phyloP scores from a whole-genome alignment of 148 eudicot genomes.

The Silene conica region DNA sequence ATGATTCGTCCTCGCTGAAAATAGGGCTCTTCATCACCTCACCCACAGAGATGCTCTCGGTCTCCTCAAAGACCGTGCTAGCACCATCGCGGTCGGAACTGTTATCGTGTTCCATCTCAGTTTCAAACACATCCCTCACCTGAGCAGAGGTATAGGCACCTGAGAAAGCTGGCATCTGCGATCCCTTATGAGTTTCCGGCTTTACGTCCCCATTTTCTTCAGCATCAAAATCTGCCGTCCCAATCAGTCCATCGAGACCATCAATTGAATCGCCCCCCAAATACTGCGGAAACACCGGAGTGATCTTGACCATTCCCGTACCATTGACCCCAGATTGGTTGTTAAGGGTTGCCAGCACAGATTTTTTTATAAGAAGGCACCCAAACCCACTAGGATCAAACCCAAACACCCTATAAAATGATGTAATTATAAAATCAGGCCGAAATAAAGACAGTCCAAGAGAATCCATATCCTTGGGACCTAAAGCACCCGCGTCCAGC shows the following conservation, averaged over 20 bases:
- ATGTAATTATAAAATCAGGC: conserved; percentile 91
- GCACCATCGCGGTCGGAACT: conserved; percentile 78
- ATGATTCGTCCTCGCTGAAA: conserved; percentile 95
- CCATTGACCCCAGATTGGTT: conserved; percentile 79
- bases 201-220: conserved; percentile 51
- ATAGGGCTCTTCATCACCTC: conserved; percentile 95
- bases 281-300: conserved; percentile 76
- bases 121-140: conserved; percentile 85
- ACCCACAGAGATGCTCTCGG: conserved; percentile 71
- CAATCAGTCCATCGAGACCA: conserved; percentile 60
- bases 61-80: conserved; percentile 89
- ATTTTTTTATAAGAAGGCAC: conserved; percentile 89
- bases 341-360: conserved; percentile 79
- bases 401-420: conserved; percentile 87
- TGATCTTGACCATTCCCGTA: conserved; percentile 88
- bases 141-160: conserved; percentile 86
- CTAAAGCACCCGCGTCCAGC: conserved; percentile 91
- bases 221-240: conserved; percentile 46
- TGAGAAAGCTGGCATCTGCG: conserved; percentile 82
- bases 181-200: conserved; percentile 46
- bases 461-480: conserved; percentile 98
- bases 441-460: conserved; percentile 86
- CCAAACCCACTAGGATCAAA: conserved; percentile 97
- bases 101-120: conserved; percentile 78
- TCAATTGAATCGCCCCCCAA: conserved; percentile 79